Evolutionary conservation across 768 basidiomycete genomes (phyloP).

Genomic region (Naganishia kalamii): DNA sequence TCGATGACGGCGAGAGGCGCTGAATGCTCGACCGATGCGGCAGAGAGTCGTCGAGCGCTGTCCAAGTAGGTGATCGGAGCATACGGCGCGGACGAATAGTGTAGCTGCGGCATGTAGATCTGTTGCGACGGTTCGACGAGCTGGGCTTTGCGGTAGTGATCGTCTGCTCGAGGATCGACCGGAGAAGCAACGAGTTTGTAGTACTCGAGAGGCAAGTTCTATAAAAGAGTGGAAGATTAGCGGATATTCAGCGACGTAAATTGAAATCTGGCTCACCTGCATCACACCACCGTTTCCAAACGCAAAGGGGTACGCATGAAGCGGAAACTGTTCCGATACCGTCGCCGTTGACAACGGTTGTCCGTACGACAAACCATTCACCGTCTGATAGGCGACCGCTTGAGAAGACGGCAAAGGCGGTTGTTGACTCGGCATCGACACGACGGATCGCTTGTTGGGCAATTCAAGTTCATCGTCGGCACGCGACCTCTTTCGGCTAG

Average conservation of each 20-base stretch:
- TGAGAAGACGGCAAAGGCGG: background rate
- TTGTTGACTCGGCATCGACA: background rate
- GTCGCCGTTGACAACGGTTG: background rate
- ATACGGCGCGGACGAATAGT: background rate
- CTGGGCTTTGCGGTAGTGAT: conserved; percentile 11
- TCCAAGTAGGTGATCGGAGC: background rate
- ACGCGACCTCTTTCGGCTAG: background rate
- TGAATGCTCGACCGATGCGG: background rate
- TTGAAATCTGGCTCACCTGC: background rate
- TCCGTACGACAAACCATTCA: background rate
- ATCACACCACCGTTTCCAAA: background rate
- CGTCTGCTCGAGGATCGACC: background rate
- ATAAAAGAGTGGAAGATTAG: background rate
- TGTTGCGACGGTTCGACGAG: conserved; percentile 2
- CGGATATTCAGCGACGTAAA: background rate
- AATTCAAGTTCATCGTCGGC: background rate
- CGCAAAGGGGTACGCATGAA: background rate
- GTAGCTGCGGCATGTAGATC: background rate
- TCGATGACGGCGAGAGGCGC: too few species aligned
- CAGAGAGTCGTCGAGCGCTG: background rate
- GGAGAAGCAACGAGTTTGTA: conserved; percentile 14
- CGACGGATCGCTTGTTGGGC: background rate
- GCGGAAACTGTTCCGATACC: background rate
- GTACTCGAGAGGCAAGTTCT: conserved; percentile 5
- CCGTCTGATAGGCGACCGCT: background rate